Evolutionary conservation across 1,284 basidiomycete genomes (phyloP), one percentile per base, ranked within the genome.

Genomic region (Abortiporus biennis): DNA sequence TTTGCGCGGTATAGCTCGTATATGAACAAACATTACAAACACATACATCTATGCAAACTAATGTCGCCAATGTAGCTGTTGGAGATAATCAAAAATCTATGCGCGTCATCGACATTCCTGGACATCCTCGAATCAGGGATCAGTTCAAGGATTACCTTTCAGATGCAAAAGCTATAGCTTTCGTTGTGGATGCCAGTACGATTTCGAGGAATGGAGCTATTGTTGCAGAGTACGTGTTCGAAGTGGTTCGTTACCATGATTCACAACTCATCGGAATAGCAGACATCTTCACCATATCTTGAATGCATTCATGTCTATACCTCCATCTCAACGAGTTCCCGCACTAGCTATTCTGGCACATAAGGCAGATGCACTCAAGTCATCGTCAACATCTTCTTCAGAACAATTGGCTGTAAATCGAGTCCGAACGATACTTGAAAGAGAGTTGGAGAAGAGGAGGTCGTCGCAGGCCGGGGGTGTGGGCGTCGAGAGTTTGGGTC

Each of bases 401-500:
- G 68, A 71, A 11, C 64, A 66, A 8, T 67, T 85, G 6, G 85
- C 84, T 3, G 66, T 82, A 34, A 76, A 71, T 39, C 78, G 86
- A 20, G 83, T 86, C 6, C 78, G 77, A 34, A 76, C 76, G 1
- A 73, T 90, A 44, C 75, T 90, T 37, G 87, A 90, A 54, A 78
- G 86, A 36, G 86, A 90, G 54, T 71, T 90, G 11, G 85, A 88
- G 57, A 87, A 84, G 58, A 73, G 87, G 25, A 68, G 80, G 37
- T 63, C 62, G 3, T 74, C 82, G 0, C 76, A 84, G 47, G 67
- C 69, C 2, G 74, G 72, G 15, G 80, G 79, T 6, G 72, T 88
- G 6, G 77, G 74, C 5, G 67, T 90, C 6, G 87, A 88, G 54
- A 76, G 78, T 25, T 61, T 89, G 3, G 86, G 85, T 2, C 52